These are phyloP conservation scores for Delitschia confertaspora DNA, from an alignment of 495 filamentous ascomycete species.

Conservation along the genomic window DNA sequence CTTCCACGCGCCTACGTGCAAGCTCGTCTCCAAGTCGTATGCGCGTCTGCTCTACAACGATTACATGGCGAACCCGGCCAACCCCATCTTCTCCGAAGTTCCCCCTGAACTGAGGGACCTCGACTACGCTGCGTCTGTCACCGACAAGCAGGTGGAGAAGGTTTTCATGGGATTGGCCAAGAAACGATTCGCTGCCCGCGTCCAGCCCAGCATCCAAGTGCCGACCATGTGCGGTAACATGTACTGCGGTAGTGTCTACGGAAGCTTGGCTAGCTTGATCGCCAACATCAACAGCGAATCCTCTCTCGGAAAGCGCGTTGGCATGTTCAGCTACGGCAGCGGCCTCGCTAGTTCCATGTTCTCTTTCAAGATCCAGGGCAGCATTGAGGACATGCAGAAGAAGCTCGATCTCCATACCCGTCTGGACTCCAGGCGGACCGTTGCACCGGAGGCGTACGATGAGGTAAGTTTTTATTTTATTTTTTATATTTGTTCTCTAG, in stretches of 20 bases:
- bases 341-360: constrained; percentile 86
- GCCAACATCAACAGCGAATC: constrained; percentile 59
- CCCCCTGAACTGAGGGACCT: constrained; percentile 77
- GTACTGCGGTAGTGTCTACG: constrained; percentile 95
- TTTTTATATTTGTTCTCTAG: constrained; percentile 21
- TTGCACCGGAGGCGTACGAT: constrained; percentile 80
- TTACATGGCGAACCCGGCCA: constrained; percentile 68
- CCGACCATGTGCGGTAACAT: constrained; percentile 97
- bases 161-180: constrained; percentile 90
- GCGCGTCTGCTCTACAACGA: constrained; percentile 95
- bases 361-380: constrained; percentile 73
- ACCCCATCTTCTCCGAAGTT: constrained; percentile 74
- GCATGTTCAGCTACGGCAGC: constrained; percentile 89
- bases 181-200: constrained; percentile 87
- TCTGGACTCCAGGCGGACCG: constrained; percentile 58
- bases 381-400: constrained; percentile 64
- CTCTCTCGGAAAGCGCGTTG: constrained; percentile 78
- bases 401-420: constrained; percentile 71
- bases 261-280: constrained; percentile 69
- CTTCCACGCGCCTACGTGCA: constrained; percentile 97
- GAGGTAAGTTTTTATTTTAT: constrained; percentile 45
- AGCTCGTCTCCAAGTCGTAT: constrained; percentile 92
- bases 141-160: constrained; percentile 94
- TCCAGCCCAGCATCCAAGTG: constrained; percentile 74
- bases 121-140: constrained; percentile 74